Evolutionary conservation across 129 eudicot genomes (phyloP), one percentile per base, ranked within the genome.

Genomic region (Centaurea solstitialis): DNA sequence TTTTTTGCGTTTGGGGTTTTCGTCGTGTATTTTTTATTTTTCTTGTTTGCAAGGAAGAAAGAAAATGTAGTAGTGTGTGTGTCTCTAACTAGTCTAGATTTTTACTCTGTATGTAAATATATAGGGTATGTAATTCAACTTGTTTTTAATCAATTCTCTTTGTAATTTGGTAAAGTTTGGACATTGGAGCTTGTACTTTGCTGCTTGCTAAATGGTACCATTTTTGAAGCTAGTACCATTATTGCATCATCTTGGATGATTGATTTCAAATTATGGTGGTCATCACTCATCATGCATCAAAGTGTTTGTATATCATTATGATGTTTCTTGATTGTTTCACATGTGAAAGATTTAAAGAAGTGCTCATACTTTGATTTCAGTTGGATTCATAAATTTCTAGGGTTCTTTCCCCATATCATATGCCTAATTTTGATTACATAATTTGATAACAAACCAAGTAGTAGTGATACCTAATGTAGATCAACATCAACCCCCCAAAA

Each of bases 101-200:
- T 71, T 77, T 71, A 72, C 79, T 30, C 41, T 77, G 74, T 22
- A 62, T 83, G 86, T 83, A 77, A 21, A 83, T 83, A 83, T 83
- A 83, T 83, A 83, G 86, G 81, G 78, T 83, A 77, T 83, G 82
- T 83, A 83, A 83, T 78, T 72, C 62, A 78, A 83, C 86, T 62
- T 65, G 6, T 76, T 68, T 68, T 79, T 50, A 53, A 53, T 78
- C n/a, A 41, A 41, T 12, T 66, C 79, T 82, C 37, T 38, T 38
- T 69, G 81, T 82, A 82, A 82, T 82, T 69, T 78, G 82, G 76
- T 53, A 79, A 81, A 83, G 79, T 83, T 83, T 83, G 82, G 68
- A 77, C 69, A 37, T 75, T 68, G 81, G 73, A 35, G 85, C 85
- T 68, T 50, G 64, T 68, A 39, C 40, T 70, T 82, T 57, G 28